Base-by-base conservation (phyloP, 805 yeast genomes). In the Candida glaebosa region DNA sequence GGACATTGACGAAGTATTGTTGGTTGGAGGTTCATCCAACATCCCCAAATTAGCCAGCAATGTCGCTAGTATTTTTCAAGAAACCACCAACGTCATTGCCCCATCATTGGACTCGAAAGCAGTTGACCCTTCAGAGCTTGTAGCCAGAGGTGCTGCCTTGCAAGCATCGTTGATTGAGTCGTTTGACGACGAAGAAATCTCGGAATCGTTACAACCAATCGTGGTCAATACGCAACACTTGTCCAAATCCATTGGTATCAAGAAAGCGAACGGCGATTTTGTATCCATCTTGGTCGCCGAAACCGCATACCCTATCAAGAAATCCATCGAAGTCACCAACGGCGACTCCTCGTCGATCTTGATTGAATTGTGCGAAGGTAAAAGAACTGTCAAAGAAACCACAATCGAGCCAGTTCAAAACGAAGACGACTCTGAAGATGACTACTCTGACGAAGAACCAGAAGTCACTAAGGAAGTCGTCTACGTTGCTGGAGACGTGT, bases 91-190 rank as follows among this genome's bases (percentile, higher is more conserved):
- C 40, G 76, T 90, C 41, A 72, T 81, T 47, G 82, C 97, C 18
- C 96, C 98, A 50, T 69, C 84, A 26, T 58, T 75, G 46, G 91
- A 87, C 62, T 53, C 85, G 47, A 88, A 87, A 67, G 86, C 93
- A 43, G 61, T 82, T 47, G 79, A 87, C 68, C 97, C 99, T 46
- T 82, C 87, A 58, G 98, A 93, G 72, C 75, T 89, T 57, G 73
- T 84, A 50, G 82, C 95, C 50, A 83, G 95, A 59, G 99, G 99
- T 69, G 95, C 96, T 44, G 96, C 98, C 48, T 77, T 91, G 61
- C 98, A 93, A 76, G 99, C 96, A 39, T 81, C 95, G 30, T 73
- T 91, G 56, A 71, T 84, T 48, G 91, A 84, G 56, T 72, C 80
- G 44, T 95, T 87, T 56, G 93, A 84, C 57, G 88, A 78, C 40